Conservation (phyloP, 2,329 filamentous ascomycete species). For the Thelonectria blattea region DNA sequence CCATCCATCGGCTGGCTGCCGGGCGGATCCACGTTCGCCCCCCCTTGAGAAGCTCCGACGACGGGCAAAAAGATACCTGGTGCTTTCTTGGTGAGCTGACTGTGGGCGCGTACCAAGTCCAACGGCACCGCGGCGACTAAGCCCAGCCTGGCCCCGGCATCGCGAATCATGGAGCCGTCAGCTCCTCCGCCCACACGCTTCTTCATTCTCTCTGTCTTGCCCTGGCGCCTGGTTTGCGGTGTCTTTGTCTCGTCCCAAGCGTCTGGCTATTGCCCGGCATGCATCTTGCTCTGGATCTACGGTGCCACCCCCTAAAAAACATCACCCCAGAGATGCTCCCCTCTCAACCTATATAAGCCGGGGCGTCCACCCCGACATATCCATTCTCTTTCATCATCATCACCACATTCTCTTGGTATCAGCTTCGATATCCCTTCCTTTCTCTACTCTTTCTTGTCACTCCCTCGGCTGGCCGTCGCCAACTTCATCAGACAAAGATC, state of each 20-base stretch:
- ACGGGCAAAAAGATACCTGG: background rate
- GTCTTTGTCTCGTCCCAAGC: constrained; percentile 27
- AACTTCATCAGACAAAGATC: constrained; percentile 33
- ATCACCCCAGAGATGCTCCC: constrained; percentile 16
- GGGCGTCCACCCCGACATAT: constrained; percentile 25
- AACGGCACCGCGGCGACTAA: constrained; percentile 18
- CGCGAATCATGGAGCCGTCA: constrained; percentile 33
- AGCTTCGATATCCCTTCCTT: constrained; percentile 29
- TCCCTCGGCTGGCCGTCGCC: constrained; percentile 38
- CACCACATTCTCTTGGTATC: constrained; percentile 29
- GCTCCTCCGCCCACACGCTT: background rate
- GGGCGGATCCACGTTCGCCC: constrained; percentile 25
- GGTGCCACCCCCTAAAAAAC: constrained; percentile 7
- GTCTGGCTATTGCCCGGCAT: constrained; percentile 10
- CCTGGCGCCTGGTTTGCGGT: constrained; percentile 4
- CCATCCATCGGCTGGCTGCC: constrained; percentile 31
- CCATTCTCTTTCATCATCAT: constrained; percentile 15
- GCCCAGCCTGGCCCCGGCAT: constrained; percentile 18
- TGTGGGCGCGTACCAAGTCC: background rate
- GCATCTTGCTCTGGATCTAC: constrained; percentile 23
- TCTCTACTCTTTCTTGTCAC: constrained; percentile 25
- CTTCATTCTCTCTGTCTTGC: background rate
- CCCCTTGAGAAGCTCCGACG: constrained; percentile 5
- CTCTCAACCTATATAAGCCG: constrained; percentile 30
- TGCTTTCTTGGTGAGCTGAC: background rate